phyloP scores from a whole-genome alignment of 106 monocot genomes.

The Allium sativum region DNA sequence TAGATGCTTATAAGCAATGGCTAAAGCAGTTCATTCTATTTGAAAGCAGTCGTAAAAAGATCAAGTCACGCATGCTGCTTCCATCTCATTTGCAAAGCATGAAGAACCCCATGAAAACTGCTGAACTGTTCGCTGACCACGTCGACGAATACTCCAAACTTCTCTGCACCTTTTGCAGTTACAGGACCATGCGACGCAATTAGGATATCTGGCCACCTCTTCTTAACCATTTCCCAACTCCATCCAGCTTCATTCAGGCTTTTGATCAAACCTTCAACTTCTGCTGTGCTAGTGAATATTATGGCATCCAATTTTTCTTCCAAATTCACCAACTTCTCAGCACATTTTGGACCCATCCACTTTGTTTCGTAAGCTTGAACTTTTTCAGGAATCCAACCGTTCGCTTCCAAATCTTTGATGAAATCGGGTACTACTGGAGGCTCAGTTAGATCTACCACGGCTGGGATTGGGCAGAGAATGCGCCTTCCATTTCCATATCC shows the following conservation, averaged over 20 bases:
- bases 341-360: slow-evolving; percentile 36
- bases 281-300: slow-evolving; percentile 53
- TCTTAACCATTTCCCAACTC: slow-evolving; percentile 26
- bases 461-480: slow-evolving; percentile 39
- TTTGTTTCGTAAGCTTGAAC: slow-evolving; percentile 45
- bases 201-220: slow-evolving; percentile 35
- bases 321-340: slow-evolving; percentile 18
- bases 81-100: slow-evolving; percentile 26
- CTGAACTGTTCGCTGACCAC: slow-evolving; percentile 33
- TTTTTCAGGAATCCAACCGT: slow-evolving; percentile 22
- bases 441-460: slow-evolving; percentile 32
- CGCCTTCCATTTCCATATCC: slow-evolving; percentile 28
- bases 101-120: slow-evolving; percentile 37
- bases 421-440: slow-evolving; percentile 50
- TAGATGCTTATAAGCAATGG: too few relatives aligned
- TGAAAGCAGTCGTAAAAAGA: too few relatives aligned
- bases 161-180: slow-evolving; percentile 36
- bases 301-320: slow-evolving; percentile 25
- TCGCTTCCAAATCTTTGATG: slow-evolving; percentile 15
- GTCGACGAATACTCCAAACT: slow-evolving; percentile 35
- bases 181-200: slow-evolving; percentile 55
- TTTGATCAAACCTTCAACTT: slow-evolving; percentile 50
- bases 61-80: background rate
- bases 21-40: too few relatives aligned
- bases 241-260: slow-evolving; percentile 27